Base-by-base conservation (phyloP, 78 protist species). In the Cavenderia fasciculata region DNA sequence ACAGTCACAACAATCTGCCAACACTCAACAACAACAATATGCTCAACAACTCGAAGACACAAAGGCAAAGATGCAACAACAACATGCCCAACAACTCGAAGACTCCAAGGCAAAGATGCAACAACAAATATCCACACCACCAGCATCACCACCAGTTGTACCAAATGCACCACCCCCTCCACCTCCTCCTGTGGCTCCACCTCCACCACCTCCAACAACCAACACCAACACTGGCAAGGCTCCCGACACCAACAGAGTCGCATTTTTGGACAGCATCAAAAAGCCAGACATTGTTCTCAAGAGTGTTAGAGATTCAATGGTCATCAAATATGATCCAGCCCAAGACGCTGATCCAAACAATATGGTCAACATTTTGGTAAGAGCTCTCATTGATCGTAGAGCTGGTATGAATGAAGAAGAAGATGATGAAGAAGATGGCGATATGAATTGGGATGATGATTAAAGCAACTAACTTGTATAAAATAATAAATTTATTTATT, bases 341-440 rank as follows among this genome's bases (percentile, higher is more conserved):
- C 40, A 49, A 25, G 68, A 51, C 5, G 65, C 57, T 27, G 88
- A 79, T 40, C 51, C 52, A 19, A 56, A 56, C 18, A 51, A 36
- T 33, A 79, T 79, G 88, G 88, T 79, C 19, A 65, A 63, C 41
- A 46, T 79, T 11, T 54, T 79, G 54, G 88, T 79, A 7, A 79
- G 57, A 38, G 88, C 88, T 65, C 59, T 79, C 10, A 79, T 79
- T 52, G 74, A 63, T 66, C 27, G 88, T 38, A 63, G 88, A 65
- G 65, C 51, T 31, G 73, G 73, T 54, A 79, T 79, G 88, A 79
- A 79, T 41, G 88, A 79, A 66, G 57, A 66, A 5, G 77, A 79
- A 0, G 59, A 79, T 11, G 88, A 79, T 18, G 87, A 78, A 3
- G 88, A 79, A 6, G 85, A 75, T 31, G 78, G 52, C 12, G 85